phyloP scores from a whole-genome alignment of 345 rosid species.

The Murraya koenigii region DNA sequence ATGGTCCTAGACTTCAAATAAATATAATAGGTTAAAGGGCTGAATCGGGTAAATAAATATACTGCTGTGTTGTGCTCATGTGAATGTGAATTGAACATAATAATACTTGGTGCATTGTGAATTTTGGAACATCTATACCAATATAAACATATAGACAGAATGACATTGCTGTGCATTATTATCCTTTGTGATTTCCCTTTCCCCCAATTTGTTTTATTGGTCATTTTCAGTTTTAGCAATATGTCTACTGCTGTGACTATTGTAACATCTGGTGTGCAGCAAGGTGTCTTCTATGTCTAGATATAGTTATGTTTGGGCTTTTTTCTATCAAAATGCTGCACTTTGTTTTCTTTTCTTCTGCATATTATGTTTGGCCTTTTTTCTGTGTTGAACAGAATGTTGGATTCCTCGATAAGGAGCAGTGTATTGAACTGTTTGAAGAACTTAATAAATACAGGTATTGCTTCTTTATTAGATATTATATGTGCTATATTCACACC shows the following conservation, averaged over 20 bases:
- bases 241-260: neutral
- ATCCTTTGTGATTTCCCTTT: neutral
- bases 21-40: neutral
- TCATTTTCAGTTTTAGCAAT: conserved; percentile 1
- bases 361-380: conserved; percentile 9
- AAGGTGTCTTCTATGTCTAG: neutral
- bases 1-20: neutral
- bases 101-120: neutral
- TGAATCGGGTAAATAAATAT: neutral
- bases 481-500: conserved; percentile 4
- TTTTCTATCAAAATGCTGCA: too few species aligned
- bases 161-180: neutral
- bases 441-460: conserved; percentile 90
- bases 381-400: conserved; percentile 44
- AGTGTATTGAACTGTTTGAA: conserved; percentile 74
- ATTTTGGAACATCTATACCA: neutral
- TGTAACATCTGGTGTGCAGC: neutral
- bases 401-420: conserved; percentile 66
- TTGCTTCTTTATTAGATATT: neutral
- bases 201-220: neutral
- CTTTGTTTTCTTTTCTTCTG: conserved; percentile 3
- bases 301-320: neutral
- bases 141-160: neutral
- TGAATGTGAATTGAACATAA: neutral
- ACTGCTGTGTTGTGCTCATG: neutral